Percentiles rank a stretch among this genome's conserved stretches.
These are phyloP conservation scores for Phaseolus coccineus DNA, from an alignment of 331 rosid species.

Conservation along the genomic window DNA sequence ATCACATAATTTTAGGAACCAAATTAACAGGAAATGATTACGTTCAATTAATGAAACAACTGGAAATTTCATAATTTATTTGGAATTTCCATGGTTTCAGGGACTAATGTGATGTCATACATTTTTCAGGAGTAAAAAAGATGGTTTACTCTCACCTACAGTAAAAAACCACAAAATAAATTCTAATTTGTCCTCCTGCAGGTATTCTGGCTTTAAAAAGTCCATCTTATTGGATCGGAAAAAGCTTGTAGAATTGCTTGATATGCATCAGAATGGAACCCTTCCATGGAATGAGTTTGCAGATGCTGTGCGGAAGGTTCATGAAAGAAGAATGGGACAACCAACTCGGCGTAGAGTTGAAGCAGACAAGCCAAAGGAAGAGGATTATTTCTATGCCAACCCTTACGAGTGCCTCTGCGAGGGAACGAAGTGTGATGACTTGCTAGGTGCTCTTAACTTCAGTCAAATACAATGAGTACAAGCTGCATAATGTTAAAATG, in stretches of 20 bases:
- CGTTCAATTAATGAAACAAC: neutral
- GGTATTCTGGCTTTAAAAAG: conserved; percentile 86
- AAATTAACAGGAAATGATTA: neutral
- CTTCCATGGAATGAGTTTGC: conserved; percentile 73
- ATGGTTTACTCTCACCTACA: neutral
- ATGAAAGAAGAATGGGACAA: conserved; percentile 81
- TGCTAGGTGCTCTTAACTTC: conserved; percentile 56
- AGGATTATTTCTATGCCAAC: conserved; percentile 95
- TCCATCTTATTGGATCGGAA: conserved; percentile 75
- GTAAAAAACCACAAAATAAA: neutral
- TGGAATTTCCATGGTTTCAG: neutral
- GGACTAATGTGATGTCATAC: neutral
- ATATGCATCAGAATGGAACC: conserved; percentile 83
- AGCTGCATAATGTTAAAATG: conserved; percentile 36
- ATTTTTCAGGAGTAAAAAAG: neutral
- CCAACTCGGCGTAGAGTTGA: conserved; percentile 66
- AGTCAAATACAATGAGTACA: conserved; percentile 47
- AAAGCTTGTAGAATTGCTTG: conserved; percentile 76
- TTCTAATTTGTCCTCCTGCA: conserved; percentile 55
- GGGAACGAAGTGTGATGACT: conserved; percentile 63
- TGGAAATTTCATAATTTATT: neutral
- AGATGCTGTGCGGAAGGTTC: conserved; percentile 57
- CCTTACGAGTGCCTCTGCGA: conserved; percentile 92
- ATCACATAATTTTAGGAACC: neutral
- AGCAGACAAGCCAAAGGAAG: conserved; percentile 89